Evolutionary conservation across 2,329 filamentous ascomycete genomes (phyloP), one percentile per base, ranked within the genome.

Genomic region (Xylaria sp.): DNA sequence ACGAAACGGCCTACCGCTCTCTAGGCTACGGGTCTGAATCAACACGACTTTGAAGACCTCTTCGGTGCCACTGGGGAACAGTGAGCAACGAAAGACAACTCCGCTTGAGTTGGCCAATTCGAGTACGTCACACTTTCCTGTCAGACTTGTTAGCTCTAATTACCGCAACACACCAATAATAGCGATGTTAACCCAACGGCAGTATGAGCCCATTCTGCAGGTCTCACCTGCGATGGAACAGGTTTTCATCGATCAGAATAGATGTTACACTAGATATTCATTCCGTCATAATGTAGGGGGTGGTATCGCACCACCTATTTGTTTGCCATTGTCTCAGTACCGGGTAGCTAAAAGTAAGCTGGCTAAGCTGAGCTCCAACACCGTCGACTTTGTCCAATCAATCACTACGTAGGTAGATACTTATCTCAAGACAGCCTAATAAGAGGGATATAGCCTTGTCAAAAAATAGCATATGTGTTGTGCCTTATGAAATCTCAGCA

Each of bases 31-130:
- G 28, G 28, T 2, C 5, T 28, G 28, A 18, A 37, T 6, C 10
- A 37, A 37, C 8, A 37, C 7, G 10, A 37, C 34, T 37, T 37
- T 37, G 39, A 39, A 20, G 31, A 20, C 5, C 52, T 37, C 31
- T 31, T 56, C 10, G 31, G 50, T 28, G 50, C 46, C 54, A 34
- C 60, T 39, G 18, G n/a, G 46, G 44, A 48, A 59, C 55, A 31
- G 60, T 39, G 55, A 54, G 39, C 44, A 18, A 64, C 9, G 50
- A 44, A 52, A 46, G 34, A 41, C 25, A n/a, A 41, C 13, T 48
- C 56, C 13, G 31, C 25, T 66, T 69, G 59, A 69, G 55, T 69
- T 56, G 59, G 44, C 64, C 55, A 51, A 46, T 13, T 25, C 34
- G 59, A 39, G 25, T n/a, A 39, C 28, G 56, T 25, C 13, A 15